Conservation (phyloP, 768 basidiomycete genomes). For the Ramaria sp. region DNA sequence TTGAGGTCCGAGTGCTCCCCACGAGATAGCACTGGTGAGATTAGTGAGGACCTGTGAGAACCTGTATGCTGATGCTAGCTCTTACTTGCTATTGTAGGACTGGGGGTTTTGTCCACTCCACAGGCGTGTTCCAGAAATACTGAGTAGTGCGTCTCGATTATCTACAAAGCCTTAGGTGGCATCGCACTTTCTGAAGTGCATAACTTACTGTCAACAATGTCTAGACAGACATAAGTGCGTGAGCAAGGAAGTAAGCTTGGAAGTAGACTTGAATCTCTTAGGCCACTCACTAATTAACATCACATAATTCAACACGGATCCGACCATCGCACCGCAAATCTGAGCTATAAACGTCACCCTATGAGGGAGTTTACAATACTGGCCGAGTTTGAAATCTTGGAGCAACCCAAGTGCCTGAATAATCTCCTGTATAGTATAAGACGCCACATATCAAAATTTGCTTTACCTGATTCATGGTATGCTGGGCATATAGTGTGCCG, state of each 20-base stretch:
- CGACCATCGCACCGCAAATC: conserved; percentile 14
- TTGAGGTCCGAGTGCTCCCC: conserved; percentile 28
- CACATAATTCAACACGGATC: conserved; percentile 17
- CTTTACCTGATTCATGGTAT: conserved; percentile 10
- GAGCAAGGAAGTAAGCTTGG: background rate
- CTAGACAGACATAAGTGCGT: background rate
- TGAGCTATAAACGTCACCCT: conserved; percentile 16
- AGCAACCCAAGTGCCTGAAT: conserved; percentile 15
- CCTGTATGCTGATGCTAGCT: background rate
- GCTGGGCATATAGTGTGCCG: conserved; percentile 10
- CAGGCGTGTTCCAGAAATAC: conserved; percentile 15
- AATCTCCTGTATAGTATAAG: background rate
- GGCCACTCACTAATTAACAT: conserved; percentile 29
- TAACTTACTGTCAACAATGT: conserved; percentile 6
- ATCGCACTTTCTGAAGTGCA: background rate
- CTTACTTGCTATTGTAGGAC: conserved; percentile 15
- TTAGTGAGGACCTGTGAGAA: background rate
- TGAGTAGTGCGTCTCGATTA: conserved; percentile 13
- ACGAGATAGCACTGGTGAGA: conserved; percentile 24
- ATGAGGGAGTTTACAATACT: conserved; percentile 17
- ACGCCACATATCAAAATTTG: too few species aligned
- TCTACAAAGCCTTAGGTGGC: background rate
- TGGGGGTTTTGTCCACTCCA: conserved; percentile 20
- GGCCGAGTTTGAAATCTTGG: conserved; percentile 17
- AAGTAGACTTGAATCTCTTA: too few species aligned